Base-by-base conservation (phyloP, 805 yeast species). In the Pichia nakasei region DNA sequence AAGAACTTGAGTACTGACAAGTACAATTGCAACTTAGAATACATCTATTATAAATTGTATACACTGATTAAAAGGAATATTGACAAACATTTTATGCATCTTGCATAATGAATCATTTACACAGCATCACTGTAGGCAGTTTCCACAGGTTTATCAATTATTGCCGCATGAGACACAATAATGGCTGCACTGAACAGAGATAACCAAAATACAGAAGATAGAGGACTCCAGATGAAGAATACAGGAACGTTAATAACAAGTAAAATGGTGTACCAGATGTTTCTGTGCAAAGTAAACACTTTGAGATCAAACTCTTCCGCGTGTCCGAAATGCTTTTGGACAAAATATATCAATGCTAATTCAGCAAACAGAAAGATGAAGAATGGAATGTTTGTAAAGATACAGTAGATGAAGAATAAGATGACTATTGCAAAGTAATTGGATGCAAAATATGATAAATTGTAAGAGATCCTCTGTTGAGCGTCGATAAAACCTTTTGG, bases 101-200 rank as follows among this genome's bases (percentile, higher is more conserved):
- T n/a, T n/a, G 11, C 27, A 24, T 11, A 8, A 24, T 3, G 7
- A 29, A 15, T 13, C 7, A 29, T 15, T 29, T 40, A 69, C 42
- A 69, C 74, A 38, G 54, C 53, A 60, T 87, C 96, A 59, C 88
- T 93, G 59, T 91, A 93, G 18, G 91, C 89, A 33, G 91, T 80
- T 67, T 93, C 97, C 48, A 89, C 81, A 19, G 98, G 98, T 67
- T 91, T 93, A 60, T 93, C 97, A 76, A 93, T 72, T 50, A 91
- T 69, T 3, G 89, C 71, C 38, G 97, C 98, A 64, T 93, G 98
- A 3, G 87, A 74, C 38, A 88, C 67, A 35, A 91, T 85, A 32
- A 83, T 63, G 39, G 82, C 82, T 22, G 82, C 82, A 34, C 93
- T 81, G 15, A 95, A 85, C 54, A 95, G 93, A 53, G 84, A 74